These are phyloP conservation scores for Penicillium expansum DNA, from an alignment of 2,329 filamentous ascomycete species.

Conservation along the genomic window DNA sequence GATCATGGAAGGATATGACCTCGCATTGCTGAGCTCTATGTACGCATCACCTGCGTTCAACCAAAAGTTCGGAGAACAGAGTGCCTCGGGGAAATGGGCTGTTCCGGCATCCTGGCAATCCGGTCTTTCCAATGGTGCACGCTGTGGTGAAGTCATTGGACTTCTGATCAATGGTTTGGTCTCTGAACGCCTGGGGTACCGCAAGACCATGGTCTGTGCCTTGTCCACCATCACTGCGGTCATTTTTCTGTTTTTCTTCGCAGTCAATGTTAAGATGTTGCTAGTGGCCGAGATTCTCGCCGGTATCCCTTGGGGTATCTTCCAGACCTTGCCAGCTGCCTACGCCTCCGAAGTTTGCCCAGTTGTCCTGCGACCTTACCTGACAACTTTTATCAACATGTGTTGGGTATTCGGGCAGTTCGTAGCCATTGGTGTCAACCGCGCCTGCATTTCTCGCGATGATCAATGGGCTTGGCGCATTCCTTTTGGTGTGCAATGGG, in stretches of 20 bases:
- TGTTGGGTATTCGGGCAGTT: conserved; percentile 47
- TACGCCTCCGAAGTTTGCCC: conserved; percentile 45
- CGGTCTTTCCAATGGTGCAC: conserved; percentile 25
- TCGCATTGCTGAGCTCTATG: conserved; percentile 35
- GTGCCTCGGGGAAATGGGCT: conserved; percentile 21
- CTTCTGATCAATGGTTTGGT: conserved; percentile 29
- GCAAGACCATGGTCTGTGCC: conserved; percentile 33
- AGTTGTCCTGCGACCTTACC: conserved; percentile 37
- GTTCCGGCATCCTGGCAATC: conserved; percentile 35
- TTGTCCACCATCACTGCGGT: conserved; percentile 42
- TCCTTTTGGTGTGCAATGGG: conserved; percentile 51
- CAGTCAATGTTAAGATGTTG: conserved; percentile 42
- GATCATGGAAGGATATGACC: conserved; percentile 45
- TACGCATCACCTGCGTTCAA: conserved; percentile 34
- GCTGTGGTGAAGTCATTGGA: conserved; percentile 26
- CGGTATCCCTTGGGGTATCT: conserved; percentile 47
- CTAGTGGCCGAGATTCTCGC: conserved; percentile 49
- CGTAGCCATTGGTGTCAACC: conserved; percentile 48
- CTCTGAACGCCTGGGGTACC: conserved; percentile 32
- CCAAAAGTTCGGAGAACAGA: conserved; percentile 29
- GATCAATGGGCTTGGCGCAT: conserved; percentile 51
- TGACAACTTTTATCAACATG: conserved; percentile 43
- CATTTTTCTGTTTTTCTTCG: conserved; percentile 49
- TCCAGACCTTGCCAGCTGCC: conserved; percentile 40
- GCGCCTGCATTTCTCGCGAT: conserved; percentile 38